These are phyloP conservation scores for Fusarium torreyae DNA, from an alignment of 2,329 filamentous ascomycete genomes.

Conservation along the genomic window DNA sequence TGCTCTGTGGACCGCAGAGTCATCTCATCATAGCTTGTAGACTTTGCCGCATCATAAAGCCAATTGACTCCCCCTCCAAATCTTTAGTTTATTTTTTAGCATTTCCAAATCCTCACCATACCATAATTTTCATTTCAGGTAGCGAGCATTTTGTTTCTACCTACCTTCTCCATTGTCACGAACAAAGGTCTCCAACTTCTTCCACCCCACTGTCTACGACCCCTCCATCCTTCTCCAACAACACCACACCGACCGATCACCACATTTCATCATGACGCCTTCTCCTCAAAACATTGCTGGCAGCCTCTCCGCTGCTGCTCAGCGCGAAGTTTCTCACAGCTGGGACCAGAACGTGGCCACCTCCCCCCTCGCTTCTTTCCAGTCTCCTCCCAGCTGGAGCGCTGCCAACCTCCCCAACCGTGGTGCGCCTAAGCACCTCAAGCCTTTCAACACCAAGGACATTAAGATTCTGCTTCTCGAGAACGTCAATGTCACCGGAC, in stretches of 20 bases:
- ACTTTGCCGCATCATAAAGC: slow-evolving; percentile 38
- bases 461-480: slow-evolving; percentile 97
- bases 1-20: slow-evolving; percentile 28
- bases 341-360: slow-evolving; percentile 75
- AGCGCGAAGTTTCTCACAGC: slow-evolving; percentile 67
- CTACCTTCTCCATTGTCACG: neutral
- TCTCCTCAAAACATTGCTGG: slow-evolving; percentile 65
- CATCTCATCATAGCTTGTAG: slow-evolving; percentile 43
- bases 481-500: slow-evolving; percentile 93
- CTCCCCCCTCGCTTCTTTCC: slow-evolving; percentile 82
- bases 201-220: slow-evolving; percentile 22
- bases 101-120: slow-evolving; percentile 1
- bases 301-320: slow-evolving; percentile 54
- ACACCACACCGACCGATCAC: slow-evolving; percentile 29
- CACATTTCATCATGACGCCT: slow-evolving; percentile 57
- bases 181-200: slow-evolving; percentile 29
- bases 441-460: slow-evolving; percentile 95
- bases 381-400: slow-evolving; percentile 78
- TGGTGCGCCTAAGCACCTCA: slow-evolving; percentile 79
- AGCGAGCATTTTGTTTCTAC: slow-evolving; percentile 22
- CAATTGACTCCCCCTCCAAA: slow-evolving; percentile 31
- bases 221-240: slow-evolving; percentile 49
- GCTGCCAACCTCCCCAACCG: slow-evolving; percentile 60
- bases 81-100: slow-evolving; percentile 1
- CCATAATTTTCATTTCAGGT: slow-evolving; percentile 8